These are phyloP conservation scores for Cyclotella kingstonii DNA, from an alignment of 108 stramenopile species.

Conservation along the genomic window DNA sequence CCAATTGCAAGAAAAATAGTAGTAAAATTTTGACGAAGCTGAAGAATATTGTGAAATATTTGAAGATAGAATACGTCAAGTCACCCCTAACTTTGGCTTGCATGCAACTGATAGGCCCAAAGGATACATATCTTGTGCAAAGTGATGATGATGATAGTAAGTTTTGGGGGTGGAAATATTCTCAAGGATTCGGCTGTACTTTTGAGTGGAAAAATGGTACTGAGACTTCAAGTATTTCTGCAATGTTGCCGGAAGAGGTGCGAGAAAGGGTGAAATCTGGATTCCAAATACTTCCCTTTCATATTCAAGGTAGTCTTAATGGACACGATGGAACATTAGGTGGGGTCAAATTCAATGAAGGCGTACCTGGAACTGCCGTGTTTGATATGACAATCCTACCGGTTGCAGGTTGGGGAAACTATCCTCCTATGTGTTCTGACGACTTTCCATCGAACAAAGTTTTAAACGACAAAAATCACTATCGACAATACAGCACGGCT, in stretches of 20 bases:
- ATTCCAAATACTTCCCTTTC: slow-evolving; percentile 73
- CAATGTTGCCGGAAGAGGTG: slow-evolving; percentile 55
- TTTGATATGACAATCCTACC: slow-evolving; percentile 70
- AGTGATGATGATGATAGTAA: slow-evolving; percentile 68
- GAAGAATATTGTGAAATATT: not conserved
- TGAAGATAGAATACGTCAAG: slow-evolving; percentile 14
- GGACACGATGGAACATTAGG: slow-evolving; percentile 73
- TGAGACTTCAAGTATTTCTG: slow-evolving; percentile 13
- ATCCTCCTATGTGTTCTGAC: slow-evolving; percentile 35
- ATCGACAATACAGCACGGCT: slow-evolving; percentile 71
- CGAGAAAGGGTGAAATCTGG: slow-evolving; percentile 57
- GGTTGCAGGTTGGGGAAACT: slow-evolving; percentile 64
- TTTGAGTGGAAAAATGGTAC: slow-evolving; percentile 54
- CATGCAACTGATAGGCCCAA: slow-evolving; percentile 78
- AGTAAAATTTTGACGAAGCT: not conserved
- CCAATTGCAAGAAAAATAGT: slow-evolving; percentile 2
- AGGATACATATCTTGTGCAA: slow-evolving; percentile 78
- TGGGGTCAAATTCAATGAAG: slow-evolving; percentile 56
- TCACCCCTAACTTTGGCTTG: slow-evolving; percentile 60
- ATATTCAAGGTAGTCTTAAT: slow-evolving; percentile 55
- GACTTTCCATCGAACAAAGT: slow-evolving; percentile 3
- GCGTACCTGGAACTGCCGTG: slow-evolving; percentile 44
- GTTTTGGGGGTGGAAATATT: slow-evolving; percentile 72
- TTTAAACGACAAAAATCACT: not conserved
- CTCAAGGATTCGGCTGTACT: slow-evolving; percentile 73